Evolutionary conservation across 139 green algal species (phyloP).

Genomic region (Bryopsis sp.): DNA sequence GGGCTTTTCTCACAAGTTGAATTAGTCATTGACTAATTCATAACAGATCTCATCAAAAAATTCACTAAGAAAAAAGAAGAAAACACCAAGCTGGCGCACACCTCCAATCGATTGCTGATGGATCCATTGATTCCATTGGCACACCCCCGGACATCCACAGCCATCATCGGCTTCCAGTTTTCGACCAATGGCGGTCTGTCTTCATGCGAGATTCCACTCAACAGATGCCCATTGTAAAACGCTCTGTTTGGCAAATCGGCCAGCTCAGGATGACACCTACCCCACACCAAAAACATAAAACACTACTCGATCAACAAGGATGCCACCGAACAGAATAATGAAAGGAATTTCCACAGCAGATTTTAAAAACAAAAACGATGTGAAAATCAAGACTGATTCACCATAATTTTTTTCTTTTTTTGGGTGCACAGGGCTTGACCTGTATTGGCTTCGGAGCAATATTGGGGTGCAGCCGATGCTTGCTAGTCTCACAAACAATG

Average conservation of each 20-base stretch:
- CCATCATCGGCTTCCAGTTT: conserved; percentile 38
- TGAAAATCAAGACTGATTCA: too few relatives aligned
- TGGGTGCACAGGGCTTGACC: conserved; percentile 27
- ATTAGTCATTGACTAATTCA: not conserved
- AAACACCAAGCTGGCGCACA: too few relatives aligned
- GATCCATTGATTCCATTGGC: too few relatives aligned
- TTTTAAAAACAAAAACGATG: too few relatives aligned
- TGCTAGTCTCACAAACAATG: conserved; percentile 68
- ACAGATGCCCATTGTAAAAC: conserved; percentile 64
- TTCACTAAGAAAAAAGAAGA: too few relatives aligned
- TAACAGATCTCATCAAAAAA: not conserved
- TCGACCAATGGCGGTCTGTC: conserved; percentile 46
- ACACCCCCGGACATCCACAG: conserved; percentile 49
- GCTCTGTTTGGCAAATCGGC: conserved; percentile 51
- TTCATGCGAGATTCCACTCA: conserved; percentile 41
- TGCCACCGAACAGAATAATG: too few relatives aligned
- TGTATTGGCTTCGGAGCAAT: conserved; percentile 69
- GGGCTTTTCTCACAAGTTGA: too few relatives aligned
- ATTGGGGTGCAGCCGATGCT: conserved; percentile 43
- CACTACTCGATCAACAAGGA: not conserved
- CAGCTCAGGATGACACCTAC: conserved; percentile 67
- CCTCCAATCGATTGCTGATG: too few relatives aligned
- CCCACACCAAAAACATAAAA: not conserved
- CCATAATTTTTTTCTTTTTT: too few relatives aligned
- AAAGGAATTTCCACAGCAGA: too few relatives aligned